A percentile compares a stretch with the other conserved stretches of the same genome.
phyloP scores from a whole-genome alignment of 177 flowering plant species.

The Vitis hybrid region DNA sequence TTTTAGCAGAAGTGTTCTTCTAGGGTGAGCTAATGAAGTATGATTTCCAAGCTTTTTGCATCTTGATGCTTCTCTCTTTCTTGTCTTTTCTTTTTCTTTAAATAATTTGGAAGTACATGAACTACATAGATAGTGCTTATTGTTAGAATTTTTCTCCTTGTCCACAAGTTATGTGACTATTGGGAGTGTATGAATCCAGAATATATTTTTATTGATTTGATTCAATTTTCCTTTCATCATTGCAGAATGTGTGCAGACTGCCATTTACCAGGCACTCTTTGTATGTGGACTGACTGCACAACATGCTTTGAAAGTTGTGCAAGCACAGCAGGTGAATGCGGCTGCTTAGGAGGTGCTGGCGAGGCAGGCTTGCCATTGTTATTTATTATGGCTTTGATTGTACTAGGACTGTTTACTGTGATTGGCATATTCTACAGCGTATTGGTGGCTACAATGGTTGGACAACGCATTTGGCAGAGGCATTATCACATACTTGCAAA shows the following conservation, averaged over 20 bases:
- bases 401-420: slow-evolving; percentile 86
- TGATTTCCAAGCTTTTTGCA: no score
- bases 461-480: slow-evolving; percentile 99
- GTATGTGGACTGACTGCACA: slow-evolving; percentile 99
- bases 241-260: slow-evolving; percentile 97
- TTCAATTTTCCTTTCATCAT: slow-evolving; percentile 10
- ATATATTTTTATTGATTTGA: no score
- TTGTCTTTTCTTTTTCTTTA: not conserved
- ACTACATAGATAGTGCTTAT: no score
- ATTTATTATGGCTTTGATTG: slow-evolving; percentile 77
- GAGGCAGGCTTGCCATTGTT: slow-evolving; percentile 94
- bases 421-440: slow-evolving; percentile 97
- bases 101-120: not conserved
- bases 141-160: no score
- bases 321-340: slow-evolving; percentile 83
- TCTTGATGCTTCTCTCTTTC: not conserved
- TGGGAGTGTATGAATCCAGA: no score
- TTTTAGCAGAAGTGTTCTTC: no score
- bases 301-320: slow-evolving; percentile 91
- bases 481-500: slow-evolving; percentile 98
- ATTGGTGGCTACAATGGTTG: slow-evolving; percentile 97
- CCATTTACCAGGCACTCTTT: slow-evolving; percentile 95
- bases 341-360: slow-evolving; percentile 95
- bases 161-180: no score
- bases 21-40: no score